Evolutionary conservation across 2,329 filamentous ascomycete species (phyloP), one percentile per base, ranked within the genome.

Genomic region (Epichloe hybrida): DNA sequence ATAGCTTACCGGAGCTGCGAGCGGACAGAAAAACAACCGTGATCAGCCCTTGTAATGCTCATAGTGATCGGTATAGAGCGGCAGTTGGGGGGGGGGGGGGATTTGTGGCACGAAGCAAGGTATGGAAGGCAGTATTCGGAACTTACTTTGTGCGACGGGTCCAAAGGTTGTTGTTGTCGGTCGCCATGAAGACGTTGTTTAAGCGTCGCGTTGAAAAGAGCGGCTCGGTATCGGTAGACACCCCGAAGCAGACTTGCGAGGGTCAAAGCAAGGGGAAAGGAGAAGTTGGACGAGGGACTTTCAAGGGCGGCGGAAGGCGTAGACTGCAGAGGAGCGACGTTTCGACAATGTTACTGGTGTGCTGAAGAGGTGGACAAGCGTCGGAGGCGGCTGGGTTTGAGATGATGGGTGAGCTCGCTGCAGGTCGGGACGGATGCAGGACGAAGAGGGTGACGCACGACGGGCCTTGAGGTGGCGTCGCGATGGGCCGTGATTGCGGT

Each of bases 1-100:
- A 95, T 70, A 96, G 85, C 75, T 95, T 97, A 77, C 81, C 87
- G 70, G 80, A 80, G 75, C 85, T 93, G 31, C 4, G 47, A 37
- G n/a, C 20, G n/a, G 15, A 11, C 5, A 21, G 23, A 31, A 20
- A 7, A 46, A 41, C 15, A 12, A 13, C 13, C 12, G 20, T 5
- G 20, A 27, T 49, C 35, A 49, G 46, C 40, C 34, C 34, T 39
- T n/a, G n/a, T 40, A 9, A 34, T 20, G 35, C n/a, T 39, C 11
- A 34, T 21, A 20, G 35, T 7, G 9, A 2, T 21, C 17, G 31
- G 20, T 5, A 38, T 7, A 23, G 34, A 9, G 31, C 27, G 40
- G 49, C 27, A n/a, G n/a, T 31, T 1, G 17, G 17, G 15, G 36
- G 21, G 20, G 2, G 17, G 17, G 17, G 15, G 36, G 21, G 20